These are phyloP conservation scores for Citrus cavaleriei DNA, from an alignment of 345 rosid species.

Conservation along the genomic window DNA sequence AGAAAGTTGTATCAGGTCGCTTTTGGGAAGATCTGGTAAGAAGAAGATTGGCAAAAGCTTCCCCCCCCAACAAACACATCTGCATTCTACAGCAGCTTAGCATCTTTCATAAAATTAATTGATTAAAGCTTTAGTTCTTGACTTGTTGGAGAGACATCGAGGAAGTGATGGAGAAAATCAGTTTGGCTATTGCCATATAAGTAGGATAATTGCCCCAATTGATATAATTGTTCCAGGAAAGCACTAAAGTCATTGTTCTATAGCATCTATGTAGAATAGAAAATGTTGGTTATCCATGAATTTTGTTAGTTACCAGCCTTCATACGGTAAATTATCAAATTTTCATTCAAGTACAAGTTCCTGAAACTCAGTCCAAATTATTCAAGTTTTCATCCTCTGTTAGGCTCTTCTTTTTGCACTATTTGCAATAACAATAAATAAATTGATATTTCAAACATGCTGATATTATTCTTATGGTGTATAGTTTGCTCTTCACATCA, in stretches of 20 bases:
- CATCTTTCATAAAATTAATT: neutral
- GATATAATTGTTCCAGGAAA: neutral
- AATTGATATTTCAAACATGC: neutral
- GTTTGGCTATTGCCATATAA: neutral
- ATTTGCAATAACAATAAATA: neutral
- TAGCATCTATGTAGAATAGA: neutral
- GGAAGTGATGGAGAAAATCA: neutral
- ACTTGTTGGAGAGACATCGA: neutral
- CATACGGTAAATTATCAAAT: neutral
- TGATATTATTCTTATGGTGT: neutral
- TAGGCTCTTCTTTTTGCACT: neutral
- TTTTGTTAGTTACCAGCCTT: neutral
- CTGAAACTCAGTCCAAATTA: neutral
- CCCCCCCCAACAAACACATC: too few relatives aligned
- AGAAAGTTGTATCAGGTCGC: constrained; percentile 89
- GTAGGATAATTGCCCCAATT: neutral
- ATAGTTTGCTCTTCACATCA: neutral
- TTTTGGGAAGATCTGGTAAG: constrained; percentile 99
- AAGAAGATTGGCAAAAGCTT: constrained; percentile 19
- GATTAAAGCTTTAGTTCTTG: neutral
- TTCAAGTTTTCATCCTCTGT: neutral
- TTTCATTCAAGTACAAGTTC: neutral
- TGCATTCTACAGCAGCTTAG: neutral
- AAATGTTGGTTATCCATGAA: neutral
- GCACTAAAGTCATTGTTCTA: neutral